Conservation (phyloP, 495 filamentous ascomycete genomes). For the Darksidea phi region DNA sequence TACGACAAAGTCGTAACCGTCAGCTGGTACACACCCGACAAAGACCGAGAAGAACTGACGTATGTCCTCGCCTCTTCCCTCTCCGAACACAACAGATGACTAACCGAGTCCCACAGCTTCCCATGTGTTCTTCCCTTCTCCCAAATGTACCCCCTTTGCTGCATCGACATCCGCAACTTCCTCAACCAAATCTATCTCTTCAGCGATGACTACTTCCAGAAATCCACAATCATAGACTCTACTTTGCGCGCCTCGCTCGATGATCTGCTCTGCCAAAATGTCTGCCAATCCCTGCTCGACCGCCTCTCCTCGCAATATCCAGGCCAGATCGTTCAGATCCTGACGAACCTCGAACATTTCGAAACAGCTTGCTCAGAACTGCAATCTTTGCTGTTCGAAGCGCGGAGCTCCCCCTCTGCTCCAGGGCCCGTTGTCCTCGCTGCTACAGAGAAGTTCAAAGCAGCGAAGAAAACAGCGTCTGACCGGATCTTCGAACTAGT, state of each 20-base stretch:
- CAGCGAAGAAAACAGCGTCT: constrained; percentile 91
- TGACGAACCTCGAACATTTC: constrained; percentile 97
- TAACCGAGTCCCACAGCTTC: constrained; percentile 56
- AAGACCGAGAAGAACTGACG: constrained; percentile 69
- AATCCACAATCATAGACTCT: constrained; percentile 81
- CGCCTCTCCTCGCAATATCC: constrained; percentile 87
- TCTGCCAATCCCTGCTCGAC: constrained; percentile 86
- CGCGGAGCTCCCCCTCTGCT: constrained; percentile 72
- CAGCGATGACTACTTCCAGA: constrained; percentile 88
- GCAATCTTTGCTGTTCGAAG: constrained; percentile 76
- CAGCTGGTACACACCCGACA: constrained; percentile 87
- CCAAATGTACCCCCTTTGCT: constrained; percentile 97
- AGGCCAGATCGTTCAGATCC: constrained; percentile 95
- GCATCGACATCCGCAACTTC: constrained; percentile 95
- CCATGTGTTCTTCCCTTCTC: constrained; percentile 94
- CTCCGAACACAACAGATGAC: constrained; percentile 3
- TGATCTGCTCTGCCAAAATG: constrained; percentile 81
- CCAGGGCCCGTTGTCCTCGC: constrained; percentile 70
- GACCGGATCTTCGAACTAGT: constrained; percentile 98
- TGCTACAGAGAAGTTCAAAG: constrained; percentile 81
- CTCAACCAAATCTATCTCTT: constrained; percentile 96
- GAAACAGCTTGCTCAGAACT: constrained; percentile 87
- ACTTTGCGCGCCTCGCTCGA: constrained; percentile 84
- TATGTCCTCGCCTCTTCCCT: constrained; percentile 47
- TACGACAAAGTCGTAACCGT: constrained; percentile 93